phyloP scores from a whole-genome alignment of 495 filamentous ascomycete genomes.

The Xylaria telfairii region DNA sequence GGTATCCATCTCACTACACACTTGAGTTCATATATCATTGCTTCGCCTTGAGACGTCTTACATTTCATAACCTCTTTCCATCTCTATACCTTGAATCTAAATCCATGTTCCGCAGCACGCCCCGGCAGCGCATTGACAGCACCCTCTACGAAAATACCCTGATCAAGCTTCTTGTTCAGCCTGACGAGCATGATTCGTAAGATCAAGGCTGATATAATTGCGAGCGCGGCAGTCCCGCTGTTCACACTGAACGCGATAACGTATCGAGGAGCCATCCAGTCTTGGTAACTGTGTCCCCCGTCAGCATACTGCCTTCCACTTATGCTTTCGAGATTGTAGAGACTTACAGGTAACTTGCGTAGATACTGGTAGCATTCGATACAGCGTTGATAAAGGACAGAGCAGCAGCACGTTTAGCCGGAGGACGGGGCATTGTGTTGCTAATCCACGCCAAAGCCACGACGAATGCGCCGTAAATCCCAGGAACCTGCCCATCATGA shows the following conservation, averaged over 20 bases:
- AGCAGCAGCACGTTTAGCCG: conserved; percentile 81
- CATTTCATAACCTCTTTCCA: background rate
- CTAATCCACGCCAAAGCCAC: conserved; percentile 80
- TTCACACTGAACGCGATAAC: conserved; percentile 78
- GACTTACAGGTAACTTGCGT: conserved; percentile 77
- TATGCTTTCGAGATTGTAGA: background rate
- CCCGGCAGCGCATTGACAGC: conserved; percentile 60
- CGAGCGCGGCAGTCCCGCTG: conserved; percentile 68
- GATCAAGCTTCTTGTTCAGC: conserved; percentile 75
- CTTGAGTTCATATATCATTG: background rate
- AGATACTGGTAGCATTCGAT: conserved; percentile 75
- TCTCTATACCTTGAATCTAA: conserved; percentile 63
- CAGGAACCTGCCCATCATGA: conserved; percentile 43
- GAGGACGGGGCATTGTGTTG: conserved; percentile 81
- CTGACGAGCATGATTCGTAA: conserved; percentile 70
- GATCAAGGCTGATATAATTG: conserved; percentile 68
- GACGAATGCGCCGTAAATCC: conserved; percentile 71
- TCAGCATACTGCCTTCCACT: conserved; percentile 9
- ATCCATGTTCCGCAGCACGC: conserved; percentile 63
- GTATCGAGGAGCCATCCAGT: conserved; percentile 52
- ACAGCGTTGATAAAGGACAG: conserved; percentile 83
- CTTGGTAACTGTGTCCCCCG: conserved; percentile 37
- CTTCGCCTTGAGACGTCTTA: background rate
- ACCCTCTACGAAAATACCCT: conserved; percentile 53
- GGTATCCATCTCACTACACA: background rate